phyloP scores from a whole-genome alignment of 805 yeast species.

The Sugiyamaella floridensis region DNA sequence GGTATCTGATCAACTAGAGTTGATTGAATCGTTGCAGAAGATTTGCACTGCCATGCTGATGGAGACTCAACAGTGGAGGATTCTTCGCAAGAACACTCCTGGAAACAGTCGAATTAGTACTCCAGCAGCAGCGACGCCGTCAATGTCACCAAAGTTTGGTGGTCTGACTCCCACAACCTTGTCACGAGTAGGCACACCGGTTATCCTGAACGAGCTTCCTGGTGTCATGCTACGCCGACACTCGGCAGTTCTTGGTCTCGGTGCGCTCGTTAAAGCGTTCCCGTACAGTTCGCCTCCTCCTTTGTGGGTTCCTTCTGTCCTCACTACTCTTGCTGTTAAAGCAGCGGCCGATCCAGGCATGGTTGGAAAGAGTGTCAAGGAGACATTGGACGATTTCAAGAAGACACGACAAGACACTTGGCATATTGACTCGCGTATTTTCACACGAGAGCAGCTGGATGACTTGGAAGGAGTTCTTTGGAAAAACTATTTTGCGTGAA shows the following conservation, averaged over 20 bases:
- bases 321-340: constrained; percentile 62
- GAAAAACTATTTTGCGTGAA: constrained; percentile 80
- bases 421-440: constrained; percentile 78
- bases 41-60: constrained; percentile 25
- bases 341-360: constrained; percentile 69
- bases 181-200: constrained; percentile 3
- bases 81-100: constrained; percentile 17
- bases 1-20: constrained; percentile 35
- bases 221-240: constrained; percentile 48
- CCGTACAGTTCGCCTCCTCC: constrained; percentile 93
- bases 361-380: constrained; percentile 79
- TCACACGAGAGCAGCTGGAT: constrained; percentile 72
- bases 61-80: constrained; percentile 27
- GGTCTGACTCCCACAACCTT: constrained; percentile 1
- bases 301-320: constrained; percentile 70
- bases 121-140: constrained; percentile 1
- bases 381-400: constrained; percentile 72
- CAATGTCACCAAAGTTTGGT: constrained; percentile 5
- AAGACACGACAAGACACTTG: constrained; percentile 92
- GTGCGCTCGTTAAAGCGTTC: constrained; percentile 82
- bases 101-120: constrained; percentile 8
- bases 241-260: constrained; percentile 82
- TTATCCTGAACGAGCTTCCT: constrained; percentile 22
- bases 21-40: constrained; percentile 38
- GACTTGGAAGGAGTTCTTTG: constrained; percentile 91